Percentiles rank a stretch among this genome's conserved stretches.
phyloP scores from a whole-genome alignment of 257 asterid species.

The Jaltomata sinuosa region DNA sequence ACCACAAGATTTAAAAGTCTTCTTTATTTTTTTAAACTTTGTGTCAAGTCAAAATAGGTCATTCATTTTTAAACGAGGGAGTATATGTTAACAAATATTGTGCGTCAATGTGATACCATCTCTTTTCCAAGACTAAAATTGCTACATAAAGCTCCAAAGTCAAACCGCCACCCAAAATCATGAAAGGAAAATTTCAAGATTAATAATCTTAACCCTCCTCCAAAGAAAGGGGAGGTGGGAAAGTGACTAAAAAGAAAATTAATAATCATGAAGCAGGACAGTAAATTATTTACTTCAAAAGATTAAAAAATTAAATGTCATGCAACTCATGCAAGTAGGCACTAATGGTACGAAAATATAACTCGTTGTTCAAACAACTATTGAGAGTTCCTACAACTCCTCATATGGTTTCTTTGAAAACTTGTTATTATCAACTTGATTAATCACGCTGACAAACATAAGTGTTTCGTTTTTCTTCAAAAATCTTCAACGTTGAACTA shows the following conservation, averaged over 20 bases:
- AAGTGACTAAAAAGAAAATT: not conserved
- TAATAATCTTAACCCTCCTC: too few relatives aligned
- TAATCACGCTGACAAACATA: not conserved
- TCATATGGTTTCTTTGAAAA: not conserved
- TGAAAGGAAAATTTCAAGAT: not conserved
- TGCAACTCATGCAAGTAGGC: not conserved
- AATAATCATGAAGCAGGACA: not conserved
- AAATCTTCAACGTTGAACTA: not conserved
- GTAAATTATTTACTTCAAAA: not conserved
- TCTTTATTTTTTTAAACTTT: too few relatives aligned
- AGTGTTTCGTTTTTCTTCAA: not conserved
- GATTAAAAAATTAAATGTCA: not conserved
- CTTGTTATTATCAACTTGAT: not conserved
- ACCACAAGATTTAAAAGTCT: too few relatives aligned
- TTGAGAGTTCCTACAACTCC: not conserved
- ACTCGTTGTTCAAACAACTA: not conserved
- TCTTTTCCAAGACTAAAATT: not conserved
- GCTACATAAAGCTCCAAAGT: not conserved
- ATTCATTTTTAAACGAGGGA: too few relatives aligned
- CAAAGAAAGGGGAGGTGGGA: not conserved
- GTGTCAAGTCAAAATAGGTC: too few relatives aligned
- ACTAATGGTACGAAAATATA: not conserved
- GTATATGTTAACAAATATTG: too few relatives aligned
- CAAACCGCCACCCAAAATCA: not conserved
- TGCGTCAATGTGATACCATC: not conserved